These are phyloP conservation scores for Suillus placidus DNA, from an alignment of 768 basidiomycete species.

Conservation along the genomic window DNA sequence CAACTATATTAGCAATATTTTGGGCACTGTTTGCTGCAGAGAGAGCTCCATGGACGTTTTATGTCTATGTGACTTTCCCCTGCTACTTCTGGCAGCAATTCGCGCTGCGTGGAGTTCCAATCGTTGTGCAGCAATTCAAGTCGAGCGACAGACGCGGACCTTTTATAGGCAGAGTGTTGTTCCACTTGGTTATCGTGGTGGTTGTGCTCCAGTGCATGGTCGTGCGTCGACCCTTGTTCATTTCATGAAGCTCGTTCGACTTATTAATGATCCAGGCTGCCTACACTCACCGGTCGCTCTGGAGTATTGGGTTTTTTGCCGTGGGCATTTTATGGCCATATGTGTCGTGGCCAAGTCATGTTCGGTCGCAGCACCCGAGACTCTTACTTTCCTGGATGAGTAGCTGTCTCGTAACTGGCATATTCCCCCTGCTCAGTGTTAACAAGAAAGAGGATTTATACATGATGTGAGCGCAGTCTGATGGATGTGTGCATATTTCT, in stretches of 20 bases:
- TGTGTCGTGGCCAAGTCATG: slow-evolving; percentile 45
- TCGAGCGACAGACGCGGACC: neutral
- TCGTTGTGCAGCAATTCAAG: slow-evolving; percentile 12
- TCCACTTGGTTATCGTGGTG: slow-evolving; percentile 34
- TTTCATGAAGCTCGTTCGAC: neutral
- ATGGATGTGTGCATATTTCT: slow-evolving; percentile 10
- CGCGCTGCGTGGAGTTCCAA: slow-evolving; percentile 25
- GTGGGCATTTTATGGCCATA: slow-evolving; percentile 72
- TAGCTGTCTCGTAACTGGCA: slow-evolving; percentile 54
- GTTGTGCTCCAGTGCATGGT: slow-evolving; percentile 68
- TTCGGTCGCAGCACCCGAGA: slow-evolving; percentile 28
- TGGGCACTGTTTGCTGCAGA: slow-evolving; percentile 63
- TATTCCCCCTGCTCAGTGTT: slow-evolving; percentile 75
- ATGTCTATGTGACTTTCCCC: slow-evolving; percentile 74
- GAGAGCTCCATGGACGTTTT: slow-evolving; percentile 69
- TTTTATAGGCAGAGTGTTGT: neutral
- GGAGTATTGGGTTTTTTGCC: slow-evolving; percentile 65
- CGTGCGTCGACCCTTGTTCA: slow-evolving; percentile 44
- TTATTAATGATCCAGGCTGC: slow-evolving; percentile 48
- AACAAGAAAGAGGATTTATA: slow-evolving; percentile 67
- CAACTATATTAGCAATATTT: slow-evolving; percentile 39
- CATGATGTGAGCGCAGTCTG: slow-evolving; percentile 53
- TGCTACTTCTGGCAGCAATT: slow-evolving; percentile 77
- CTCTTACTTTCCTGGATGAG: slow-evolving; percentile 46
- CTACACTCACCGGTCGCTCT: slow-evolving; percentile 71